A percentile compares a stretch with the other conserved stretches of the same genome.
Conservation (phyloP, 331 rosid genomes). For the Spiraea crenata region DNA sequence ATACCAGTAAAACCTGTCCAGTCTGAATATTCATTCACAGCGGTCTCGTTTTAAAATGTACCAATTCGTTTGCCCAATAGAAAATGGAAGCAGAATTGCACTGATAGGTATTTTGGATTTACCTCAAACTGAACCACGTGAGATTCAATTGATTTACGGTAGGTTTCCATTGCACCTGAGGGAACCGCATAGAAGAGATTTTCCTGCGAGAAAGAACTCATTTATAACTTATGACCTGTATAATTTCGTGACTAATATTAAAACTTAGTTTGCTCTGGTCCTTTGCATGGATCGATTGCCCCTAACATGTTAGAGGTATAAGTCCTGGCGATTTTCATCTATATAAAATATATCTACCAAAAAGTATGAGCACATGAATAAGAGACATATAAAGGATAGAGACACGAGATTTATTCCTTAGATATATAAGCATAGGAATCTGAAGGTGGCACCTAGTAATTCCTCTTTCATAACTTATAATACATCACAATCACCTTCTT, state of each 20-base stretch:
- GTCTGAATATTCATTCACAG: not conserved
- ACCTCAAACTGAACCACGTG: conserved; percentile 69
- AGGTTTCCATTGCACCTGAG: conserved; percentile 70
- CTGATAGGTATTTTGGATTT: conserved; percentile 14
- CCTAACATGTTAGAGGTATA: not conserved
- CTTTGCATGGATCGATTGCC: not conserved
- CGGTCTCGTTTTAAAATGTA: not conserved
- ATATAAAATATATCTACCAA: not conserved
- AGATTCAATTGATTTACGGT: conserved; percentile 85
- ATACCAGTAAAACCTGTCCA: not conserved
- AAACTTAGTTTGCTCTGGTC: not conserved
- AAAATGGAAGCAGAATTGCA: conserved; percentile 6
- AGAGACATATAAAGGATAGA: not conserved
- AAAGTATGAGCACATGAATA: not conserved
- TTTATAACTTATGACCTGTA: not conserved
- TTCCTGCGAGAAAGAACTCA: conserved; percentile 56
- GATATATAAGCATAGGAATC: not conserved
- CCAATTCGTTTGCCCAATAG: not conserved
- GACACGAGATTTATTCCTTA: not conserved
- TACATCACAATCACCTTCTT: not conserved
- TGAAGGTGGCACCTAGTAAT: not conserved
- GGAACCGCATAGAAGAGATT: conserved; percentile 77
- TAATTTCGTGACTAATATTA: not conserved
- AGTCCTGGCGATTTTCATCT: not conserved
- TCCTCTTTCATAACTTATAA: not conserved